A percentile compares a stretch with the other conserved stretches of the same genome.
Conservation (phyloP, 2,329 filamentous ascomycete species). For the Knufia petricola region DNA sequence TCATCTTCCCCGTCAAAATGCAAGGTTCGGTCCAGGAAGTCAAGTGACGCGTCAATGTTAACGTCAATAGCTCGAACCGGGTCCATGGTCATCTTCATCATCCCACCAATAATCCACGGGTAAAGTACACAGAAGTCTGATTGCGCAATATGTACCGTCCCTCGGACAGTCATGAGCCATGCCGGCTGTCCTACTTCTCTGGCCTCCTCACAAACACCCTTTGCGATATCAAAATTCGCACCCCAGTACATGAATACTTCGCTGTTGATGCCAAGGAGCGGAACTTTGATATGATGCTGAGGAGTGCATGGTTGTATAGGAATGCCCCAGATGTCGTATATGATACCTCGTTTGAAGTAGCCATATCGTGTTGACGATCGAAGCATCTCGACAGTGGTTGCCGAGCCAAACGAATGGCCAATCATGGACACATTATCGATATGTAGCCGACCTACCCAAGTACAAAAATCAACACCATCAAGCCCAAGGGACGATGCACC, state of each 20-base stretch:
- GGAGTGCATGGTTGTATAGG: conserved; percentile 26
- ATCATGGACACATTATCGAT: conserved; percentile 50
- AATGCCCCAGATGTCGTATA: conserved; percentile 56
- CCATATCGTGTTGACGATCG: conserved; percentile 45
- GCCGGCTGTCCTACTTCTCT: conserved; percentile 37
- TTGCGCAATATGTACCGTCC: conserved; percentile 57
- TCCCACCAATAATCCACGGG: conserved; percentile 46
- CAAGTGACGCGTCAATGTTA: conserved; percentile 53
- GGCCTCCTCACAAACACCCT: conserved; percentile 48
- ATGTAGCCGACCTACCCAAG: conserved; percentile 49
- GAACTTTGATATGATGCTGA: conserved; percentile 41
- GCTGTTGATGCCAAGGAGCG: conserved; percentile 54
- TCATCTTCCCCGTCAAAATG: conserved; percentile 33
- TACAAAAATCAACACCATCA: conserved; percentile 45
- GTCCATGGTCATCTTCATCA: conserved; percentile 56
- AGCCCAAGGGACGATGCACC: conserved; percentile 52
- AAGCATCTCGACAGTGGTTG: conserved; percentile 52
- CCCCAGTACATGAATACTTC: conserved; percentile 65
- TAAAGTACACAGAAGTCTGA: conserved; percentile 59
- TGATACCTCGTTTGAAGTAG: conserved; percentile 54
- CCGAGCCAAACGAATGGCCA: conserved; percentile 59
- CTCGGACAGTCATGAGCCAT: conserved; percentile 46
- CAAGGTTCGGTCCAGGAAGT: conserved; percentile 50
- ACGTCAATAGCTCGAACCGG: conserved; percentile 53
- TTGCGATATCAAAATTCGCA: conserved; percentile 51